These are phyloP conservation scores for Amanita muscaria DNA, from an alignment of 768 basidiomycete genomes.

Conservation along the genomic window DNA sequence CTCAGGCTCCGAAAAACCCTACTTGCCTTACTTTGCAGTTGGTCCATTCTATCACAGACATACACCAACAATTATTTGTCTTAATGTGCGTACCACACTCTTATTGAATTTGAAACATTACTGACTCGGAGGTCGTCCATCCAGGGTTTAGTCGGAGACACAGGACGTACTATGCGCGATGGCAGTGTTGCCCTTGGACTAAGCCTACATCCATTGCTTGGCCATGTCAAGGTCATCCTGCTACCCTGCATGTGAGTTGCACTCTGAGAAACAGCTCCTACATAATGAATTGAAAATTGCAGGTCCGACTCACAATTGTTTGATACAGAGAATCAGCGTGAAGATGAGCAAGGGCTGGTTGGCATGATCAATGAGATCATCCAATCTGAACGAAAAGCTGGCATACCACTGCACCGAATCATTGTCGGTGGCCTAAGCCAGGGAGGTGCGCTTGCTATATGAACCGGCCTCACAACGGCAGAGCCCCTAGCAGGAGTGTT, in stretches of 20 bases:
- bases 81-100: conserved; percentile 64
- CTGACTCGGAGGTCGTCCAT: conserved; percentile 1
- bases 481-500: conserved; percentile 51
- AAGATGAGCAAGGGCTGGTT: conserved; percentile 53
- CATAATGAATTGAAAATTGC: neutral
- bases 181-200: conserved; percentile 42
- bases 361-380: conserved; percentile 48
- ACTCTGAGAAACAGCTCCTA: neutral
- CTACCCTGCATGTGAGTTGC: conserved; percentile 45
- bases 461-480: conserved; percentile 43
- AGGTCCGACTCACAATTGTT: conserved; percentile 54
- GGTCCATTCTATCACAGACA: conserved; percentile 11
- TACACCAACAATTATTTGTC: conserved; percentile 60
- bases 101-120: neutral
- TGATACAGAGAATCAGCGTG: conserved; percentile 31
- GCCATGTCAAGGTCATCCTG: conserved; percentile 61
- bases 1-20: conserved; percentile 7
- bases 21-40: conserved; percentile 7
- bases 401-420: conserved; percentile 48
- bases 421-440: conserved; percentile 73
- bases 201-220: conserved; percentile 27
- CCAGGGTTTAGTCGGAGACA: conserved; percentile 42
- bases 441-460: conserved; percentile 52
- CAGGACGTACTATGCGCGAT: conserved; percentile 47
- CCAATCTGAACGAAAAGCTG: conserved; percentile 43